Conservation (phyloP, 2,329 filamentous ascomycete genomes). For the Neopestalotiopsis sp. region DNA sequence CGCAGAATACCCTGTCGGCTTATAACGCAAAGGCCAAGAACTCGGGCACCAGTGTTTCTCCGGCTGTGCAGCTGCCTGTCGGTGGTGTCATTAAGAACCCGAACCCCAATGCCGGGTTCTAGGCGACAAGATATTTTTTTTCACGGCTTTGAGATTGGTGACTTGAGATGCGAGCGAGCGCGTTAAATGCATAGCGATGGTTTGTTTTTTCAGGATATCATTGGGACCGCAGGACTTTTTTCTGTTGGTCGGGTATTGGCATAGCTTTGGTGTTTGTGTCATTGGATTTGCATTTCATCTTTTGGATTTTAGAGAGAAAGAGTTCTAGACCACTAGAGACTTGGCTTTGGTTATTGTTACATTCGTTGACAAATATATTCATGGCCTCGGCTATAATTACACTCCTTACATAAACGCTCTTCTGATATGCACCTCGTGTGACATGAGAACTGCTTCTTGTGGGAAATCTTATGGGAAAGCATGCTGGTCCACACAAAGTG, state of each 20-base stretch:
- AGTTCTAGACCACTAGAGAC: neutral
- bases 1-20: slow-evolving; percentile 42
- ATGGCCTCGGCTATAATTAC: neutral
- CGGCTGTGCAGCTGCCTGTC: slow-evolving; percentile 37
- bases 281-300: neutral
- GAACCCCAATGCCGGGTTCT: slow-evolving; percentile 13
- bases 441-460: no score
- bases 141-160: neutral
- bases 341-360: neutral
- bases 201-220: neutral
- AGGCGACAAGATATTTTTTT: neutral
- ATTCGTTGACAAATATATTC: neutral
- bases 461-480: no score
- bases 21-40: slow-evolving; percentile 43
- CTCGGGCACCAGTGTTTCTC: slow-evolving; percentile 37
- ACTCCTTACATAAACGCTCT: neutral
- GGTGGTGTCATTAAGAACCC: slow-evolving; percentile 29
- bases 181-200: neutral
- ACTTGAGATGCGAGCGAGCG: neutral
- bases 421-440: neutral
- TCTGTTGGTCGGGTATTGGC: neutral
- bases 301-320: neutral
- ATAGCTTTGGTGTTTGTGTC: neutral
- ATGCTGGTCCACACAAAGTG: no score
- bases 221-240: neutral